A percentile compares a stretch with the other conserved stretches of the same genome.
Conservation (phyloP, 2,329 filamentous ascomycete genomes). For the Scedosporium apiospermum region DNA sequence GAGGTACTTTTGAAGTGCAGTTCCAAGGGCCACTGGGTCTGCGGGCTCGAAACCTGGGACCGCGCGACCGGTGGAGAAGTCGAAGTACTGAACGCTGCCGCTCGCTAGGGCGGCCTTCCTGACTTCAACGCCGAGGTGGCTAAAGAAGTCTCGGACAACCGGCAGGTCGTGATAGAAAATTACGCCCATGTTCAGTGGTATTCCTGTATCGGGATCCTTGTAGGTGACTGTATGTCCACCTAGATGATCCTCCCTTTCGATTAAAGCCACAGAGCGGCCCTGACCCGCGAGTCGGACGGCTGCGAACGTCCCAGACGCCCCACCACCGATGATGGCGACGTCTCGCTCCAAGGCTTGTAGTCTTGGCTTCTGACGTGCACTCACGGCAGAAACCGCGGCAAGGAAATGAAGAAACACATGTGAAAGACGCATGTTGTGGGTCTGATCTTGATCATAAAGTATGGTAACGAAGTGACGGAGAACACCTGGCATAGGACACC, state of each 20-base stretch:
- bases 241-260: conserved; percentile 26
- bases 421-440: neutral
- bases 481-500: no score
- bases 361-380: neutral
- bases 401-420: neutral
- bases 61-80: conserved; percentile 1
- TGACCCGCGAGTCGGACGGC: conserved; percentile 27
- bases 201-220: conserved; percentile 10
- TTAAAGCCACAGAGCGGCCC: conserved; percentile 24
- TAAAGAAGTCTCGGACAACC: conserved; percentile 25
- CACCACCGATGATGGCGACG: conserved; percentile 29
- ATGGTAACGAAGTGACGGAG: no score
- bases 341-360: conserved; percentile 6
- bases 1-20: neutral
- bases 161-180: conserved; percentile 22
- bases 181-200: conserved; percentile 11
- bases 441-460: no score
- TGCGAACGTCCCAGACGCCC: conserved; percentile 28
- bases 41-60: neutral
- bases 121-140: conserved; percentile 20
- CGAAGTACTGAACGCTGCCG: conserved; percentile 1
- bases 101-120: neutral
- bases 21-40: neutral
- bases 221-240: conserved; percentile 36
- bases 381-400: neutral